These are phyloP conservation scores for Acorus calamus DNA, from an alignment of 106 monocot genomes.

Conservation along the genomic window DNA sequence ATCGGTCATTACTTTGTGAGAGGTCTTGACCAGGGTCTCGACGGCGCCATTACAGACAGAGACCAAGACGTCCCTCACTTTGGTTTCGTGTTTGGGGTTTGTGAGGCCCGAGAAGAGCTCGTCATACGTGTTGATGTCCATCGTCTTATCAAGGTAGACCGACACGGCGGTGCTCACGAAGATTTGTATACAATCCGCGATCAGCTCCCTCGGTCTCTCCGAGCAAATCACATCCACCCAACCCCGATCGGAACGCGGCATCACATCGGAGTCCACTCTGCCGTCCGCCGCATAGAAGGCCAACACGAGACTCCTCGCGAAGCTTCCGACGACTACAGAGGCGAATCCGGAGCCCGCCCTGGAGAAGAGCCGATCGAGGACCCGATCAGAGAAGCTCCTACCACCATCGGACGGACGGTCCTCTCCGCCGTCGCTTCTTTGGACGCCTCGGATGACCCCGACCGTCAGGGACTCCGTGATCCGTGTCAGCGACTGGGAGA, in stretches of 20 bases:
- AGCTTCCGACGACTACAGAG: constrained; percentile 46
- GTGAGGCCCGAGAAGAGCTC: constrained; percentile 63
- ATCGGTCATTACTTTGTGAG: constrained; percentile 39
- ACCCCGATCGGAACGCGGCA: neutral
- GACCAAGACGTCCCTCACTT: constrained; percentile 65
- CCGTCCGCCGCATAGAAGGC: constrained; percentile 18
- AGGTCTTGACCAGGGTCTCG: constrained; percentile 74
- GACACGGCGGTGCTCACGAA: constrained; percentile 63
- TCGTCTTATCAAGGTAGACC: constrained; percentile 74
- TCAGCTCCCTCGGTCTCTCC: constrained; percentile 31
- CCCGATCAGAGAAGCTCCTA: constrained; percentile 31
- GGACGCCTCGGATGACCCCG: constrained; percentile 34
- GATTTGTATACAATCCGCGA: constrained; percentile 38
- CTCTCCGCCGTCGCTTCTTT: constrained; percentile 1
- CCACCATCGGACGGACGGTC: neutral
- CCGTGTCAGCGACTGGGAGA: constrained; percentile 31
- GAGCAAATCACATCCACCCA: constrained; percentile 38
- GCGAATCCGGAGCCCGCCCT: constrained; percentile 40
- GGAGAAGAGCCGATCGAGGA: constrained; percentile 53
- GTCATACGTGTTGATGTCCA: constrained; percentile 55
- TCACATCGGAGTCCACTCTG: neutral
- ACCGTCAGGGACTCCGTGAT: constrained; percentile 48
- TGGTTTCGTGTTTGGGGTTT: constrained; percentile 55
- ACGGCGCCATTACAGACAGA: constrained; percentile 64
- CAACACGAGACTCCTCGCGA: constrained; percentile 44